Evolutionary conservation across 495 filamentous ascomycete genomes (phyloP), one percentile per base, ranked within the genome.

Genomic region (Ascobolus immersus): DNA sequence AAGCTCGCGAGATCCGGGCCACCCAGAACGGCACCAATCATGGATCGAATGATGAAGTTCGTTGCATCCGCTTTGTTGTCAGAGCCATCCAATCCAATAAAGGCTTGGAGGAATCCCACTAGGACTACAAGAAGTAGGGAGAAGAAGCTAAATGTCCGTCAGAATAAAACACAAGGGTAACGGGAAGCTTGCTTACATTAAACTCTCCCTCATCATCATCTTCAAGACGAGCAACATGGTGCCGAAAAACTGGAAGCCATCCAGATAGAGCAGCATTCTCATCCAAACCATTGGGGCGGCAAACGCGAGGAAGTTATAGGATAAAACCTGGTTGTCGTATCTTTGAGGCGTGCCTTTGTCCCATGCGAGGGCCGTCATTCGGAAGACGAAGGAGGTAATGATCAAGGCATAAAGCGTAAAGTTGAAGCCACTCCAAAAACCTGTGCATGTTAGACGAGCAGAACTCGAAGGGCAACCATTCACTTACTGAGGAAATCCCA

Each of bases 181-280:
- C n/a, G n/a, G n/a, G n/a, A n/a, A n/a, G n/a, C n/a, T n/a, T n/a
- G n/a, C n/a, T n/a, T 13, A 46, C 44, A 94, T 93, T 34, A 96
- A 55, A 36, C 77, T 89, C 49, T 96, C 86, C 45, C 82, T 79
- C 86, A 96, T 94, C 89, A 96, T 94, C 32, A 94, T 81, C 45
- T 92, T 81, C 21, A 96, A 57, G 4, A 96, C 77, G 5, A 94
- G 82, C 21, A 96, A 62, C 89, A 96, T 94, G 33, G 79, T 79
- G 27, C 86, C 86, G 41, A 96, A 94, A 61, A 96, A 96, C 38
- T 76, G 73, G 56, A 86, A 78, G 0, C 70, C 73, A 56, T 96
- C 86, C 6, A 96, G 63, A 48, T 90, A 96, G 5, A 96, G 68
- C 37, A 94, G 61, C 45, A 96, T 64, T 11, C 86, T 77, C 44